Conservation (phyloP, 1,139 yeast genomes). For the Yamadazyma aaseri region DNA sequence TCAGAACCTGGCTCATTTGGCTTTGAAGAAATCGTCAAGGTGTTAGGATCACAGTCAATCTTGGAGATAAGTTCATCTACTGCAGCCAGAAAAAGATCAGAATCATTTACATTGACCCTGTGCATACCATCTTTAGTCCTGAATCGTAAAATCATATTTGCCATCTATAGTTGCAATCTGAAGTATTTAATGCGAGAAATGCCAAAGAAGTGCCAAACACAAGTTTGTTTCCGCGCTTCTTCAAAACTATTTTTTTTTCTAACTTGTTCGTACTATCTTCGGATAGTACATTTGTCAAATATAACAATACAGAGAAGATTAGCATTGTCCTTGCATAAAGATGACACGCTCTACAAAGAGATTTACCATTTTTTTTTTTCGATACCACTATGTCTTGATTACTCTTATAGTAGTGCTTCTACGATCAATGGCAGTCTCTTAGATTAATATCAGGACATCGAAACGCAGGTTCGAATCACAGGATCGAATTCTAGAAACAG, state of each 20-base stretch:
- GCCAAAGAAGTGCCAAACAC: no score
- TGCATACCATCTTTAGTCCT: constrained; percentile 82
- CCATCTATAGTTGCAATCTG: no score
- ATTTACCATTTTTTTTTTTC: constrained; percentile 78
- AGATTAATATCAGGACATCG: no score
- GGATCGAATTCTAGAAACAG: no score
- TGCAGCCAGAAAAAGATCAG: constrained; percentile 48
- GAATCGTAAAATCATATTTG: constrained; percentile 56
- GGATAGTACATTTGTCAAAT: constrained; percentile 55
- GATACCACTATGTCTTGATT: no score
- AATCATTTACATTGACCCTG: constrained; percentile 55
- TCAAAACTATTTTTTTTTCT: no score
- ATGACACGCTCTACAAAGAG: constrained; percentile 98
- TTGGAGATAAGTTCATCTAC: constrained; percentile 42
- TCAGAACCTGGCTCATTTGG: constrained; percentile 52
- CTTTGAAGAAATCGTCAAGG: constrained; percentile 39
- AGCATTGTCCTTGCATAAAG: constrained; percentile 99
- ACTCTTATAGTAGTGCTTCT: no score
- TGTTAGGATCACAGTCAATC: constrained; percentile 31
- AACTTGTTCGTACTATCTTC: constrained; percentile 43
- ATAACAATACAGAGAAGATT: constrained; percentile 96
- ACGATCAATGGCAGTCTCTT: no score
- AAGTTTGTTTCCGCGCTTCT: no score
- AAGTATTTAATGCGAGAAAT: no score
- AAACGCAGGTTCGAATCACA: no score